These are phyloP conservation scores for Solanum hybrid DNA, from an alignment of 305 asterid species.

Conservation along the genomic window DNA sequence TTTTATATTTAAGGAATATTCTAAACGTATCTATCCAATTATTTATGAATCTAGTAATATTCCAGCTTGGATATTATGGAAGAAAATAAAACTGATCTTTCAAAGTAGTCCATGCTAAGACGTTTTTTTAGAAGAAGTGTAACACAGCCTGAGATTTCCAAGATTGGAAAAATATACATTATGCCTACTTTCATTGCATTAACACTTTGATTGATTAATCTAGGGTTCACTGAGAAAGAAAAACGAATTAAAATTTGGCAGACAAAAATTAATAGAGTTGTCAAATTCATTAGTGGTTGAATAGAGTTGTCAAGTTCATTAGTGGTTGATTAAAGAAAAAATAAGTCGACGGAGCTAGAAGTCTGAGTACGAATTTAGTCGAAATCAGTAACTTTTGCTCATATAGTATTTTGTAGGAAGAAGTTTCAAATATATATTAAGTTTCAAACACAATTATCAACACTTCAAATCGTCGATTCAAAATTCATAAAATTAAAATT, in stretches of 20 bases:
- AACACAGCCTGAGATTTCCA: background rate
- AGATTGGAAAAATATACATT: background rate
- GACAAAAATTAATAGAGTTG: background rate
- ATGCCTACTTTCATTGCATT: background rate
- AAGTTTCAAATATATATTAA: no score
- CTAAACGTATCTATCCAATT: background rate
- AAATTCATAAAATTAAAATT: background rate
- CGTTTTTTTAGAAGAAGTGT: background rate
- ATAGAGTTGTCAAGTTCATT: background rate
- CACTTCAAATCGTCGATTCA: background rate
- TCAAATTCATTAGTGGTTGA: background rate
- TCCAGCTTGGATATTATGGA: background rate
- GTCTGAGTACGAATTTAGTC: fast-evolving
- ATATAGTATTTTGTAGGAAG: background rate
- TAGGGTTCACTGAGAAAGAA: background rate
- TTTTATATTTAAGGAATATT: background rate
- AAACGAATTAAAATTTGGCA: background rate
- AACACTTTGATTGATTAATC: background rate
- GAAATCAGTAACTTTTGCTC: background rate
- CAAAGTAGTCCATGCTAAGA: background rate
- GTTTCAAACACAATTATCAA: background rate
- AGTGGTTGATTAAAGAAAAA: no score
- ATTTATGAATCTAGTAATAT: background rate
- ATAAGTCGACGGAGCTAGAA: background rate
- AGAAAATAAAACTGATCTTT: background rate